Evolutionary conservation across 495 filamentous ascomycete species (phyloP), one percentile per base, ranked within the genome.

Genomic region (Geoglossum glabrum): DNA sequence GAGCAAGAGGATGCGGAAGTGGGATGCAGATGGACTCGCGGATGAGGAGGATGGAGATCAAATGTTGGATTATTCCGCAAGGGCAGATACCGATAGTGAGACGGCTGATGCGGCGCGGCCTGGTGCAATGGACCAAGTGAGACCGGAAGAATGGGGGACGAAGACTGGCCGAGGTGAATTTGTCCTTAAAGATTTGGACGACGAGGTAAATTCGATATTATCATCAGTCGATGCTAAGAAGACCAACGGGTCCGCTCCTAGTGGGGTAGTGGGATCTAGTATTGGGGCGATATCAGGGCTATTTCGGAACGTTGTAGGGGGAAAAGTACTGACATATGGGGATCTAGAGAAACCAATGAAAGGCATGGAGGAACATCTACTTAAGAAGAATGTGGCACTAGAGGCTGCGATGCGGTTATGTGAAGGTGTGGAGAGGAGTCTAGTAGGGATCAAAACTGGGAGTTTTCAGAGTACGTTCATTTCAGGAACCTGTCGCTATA

Each of bases 321-420:
- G 93, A 23, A 95, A 95, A 71, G 82, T 83, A 4, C 69, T 98
- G 64, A 93, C 87, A 0, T 85, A 88, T 63, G 74, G 82, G 43
- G 89, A 96, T 62, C 73, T 98, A 21, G 83, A 87, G 51, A 95
- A 93, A 68, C 84, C 92, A 8, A 79, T 98, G 72, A 87, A 87
- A 66, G 85, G 82, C 6, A 97, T 98, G 92, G 86, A 94, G 61
- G 88, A 94, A 56, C 93, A 97, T 70, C 76, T 98, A 5, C 68
- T 96, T 49, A 84, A 83, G 69, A 98, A 98, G 75, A 98, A 98
- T 64, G 90, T 98, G 49, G 93, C 92, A 8, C 83, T 85, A 43
- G 90, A 96, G 72, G 92, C 92, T 31, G 93, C 92, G 8, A 77
- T 93, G 36, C 85, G 92, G 55, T 74, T 98, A 38, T 95, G 89